Conservation (phyloP, 2,329 filamentous ascomycete genomes). For the Fusarium fracticaudum region DNA sequence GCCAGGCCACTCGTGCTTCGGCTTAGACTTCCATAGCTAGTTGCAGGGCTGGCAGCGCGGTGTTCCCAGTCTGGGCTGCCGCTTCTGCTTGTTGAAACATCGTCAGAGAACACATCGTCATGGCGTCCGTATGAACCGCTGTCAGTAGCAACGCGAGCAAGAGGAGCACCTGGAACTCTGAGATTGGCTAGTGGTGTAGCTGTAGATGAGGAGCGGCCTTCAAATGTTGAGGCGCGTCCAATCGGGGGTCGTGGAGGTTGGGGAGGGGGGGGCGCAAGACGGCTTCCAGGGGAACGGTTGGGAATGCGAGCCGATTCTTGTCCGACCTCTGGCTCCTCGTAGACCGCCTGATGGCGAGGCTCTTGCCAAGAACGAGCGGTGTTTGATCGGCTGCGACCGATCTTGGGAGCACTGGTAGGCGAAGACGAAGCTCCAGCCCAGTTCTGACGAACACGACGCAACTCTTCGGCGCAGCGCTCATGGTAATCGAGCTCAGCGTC, state of each 20-base stretch:
- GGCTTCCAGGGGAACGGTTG: conserved; percentile 52
- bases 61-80: conserved; percentile 60
- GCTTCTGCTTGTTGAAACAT: conserved; percentile 62
- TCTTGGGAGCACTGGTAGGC: conserved; percentile 30
- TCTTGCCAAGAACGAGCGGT: conserved; percentile 58
- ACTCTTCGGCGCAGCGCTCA: conserved; percentile 87
- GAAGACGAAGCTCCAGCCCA: conserved; percentile 50
- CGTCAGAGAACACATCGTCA: conserved; percentile 59
- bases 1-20: conserved; percentile 51
- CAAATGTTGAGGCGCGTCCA: conserved; percentile 53
- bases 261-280: conserved; percentile 47
- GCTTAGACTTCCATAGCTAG: conserved; percentile 64
- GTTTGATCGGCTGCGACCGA: conserved; percentile 57
- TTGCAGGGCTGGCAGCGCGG: conserved; percentile 64
- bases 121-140: conserved; percentile 34
- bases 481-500: conserved; percentile 92
- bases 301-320: conserved; percentile 54
- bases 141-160: conserved; percentile 56
- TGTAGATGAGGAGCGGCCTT: conserved; percentile 36
- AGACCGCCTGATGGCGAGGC: conserved; percentile 46
- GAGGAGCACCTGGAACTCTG: conserved; percentile 48
- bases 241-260: conserved; percentile 51
- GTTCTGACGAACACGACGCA: conserved; percentile 64
- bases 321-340: conserved; percentile 47
- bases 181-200: conserved; percentile 40